Percentiles rank a stretch among this genome's conserved stretches.
phyloP scores from a whole-genome alignment of 2,329 filamentous ascomycete species.

The Magnaporthiopsis rhizophila region DNA sequence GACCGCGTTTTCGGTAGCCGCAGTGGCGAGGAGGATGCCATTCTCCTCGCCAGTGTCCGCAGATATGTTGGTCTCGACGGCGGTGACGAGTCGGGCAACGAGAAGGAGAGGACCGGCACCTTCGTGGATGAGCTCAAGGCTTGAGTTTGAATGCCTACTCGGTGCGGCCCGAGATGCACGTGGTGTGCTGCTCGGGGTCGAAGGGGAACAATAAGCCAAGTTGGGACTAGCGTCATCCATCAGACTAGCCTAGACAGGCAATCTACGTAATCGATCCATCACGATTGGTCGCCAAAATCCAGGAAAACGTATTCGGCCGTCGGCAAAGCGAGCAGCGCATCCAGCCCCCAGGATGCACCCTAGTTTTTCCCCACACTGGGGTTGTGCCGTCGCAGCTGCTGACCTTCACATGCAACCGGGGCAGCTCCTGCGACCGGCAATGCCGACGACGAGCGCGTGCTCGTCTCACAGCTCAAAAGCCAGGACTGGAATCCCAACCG shows the following conservation, averaged over 20 bases:
- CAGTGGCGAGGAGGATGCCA: conserved; percentile 21
- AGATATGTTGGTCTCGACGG: conserved; percentile 14
- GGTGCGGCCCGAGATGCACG: neutral
- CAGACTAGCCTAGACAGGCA: neutral
- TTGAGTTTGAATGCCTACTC: neutral
- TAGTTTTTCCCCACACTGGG: neutral
- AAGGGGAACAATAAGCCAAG: neutral
- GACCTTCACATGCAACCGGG: neutral
- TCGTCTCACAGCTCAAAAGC: neutral
- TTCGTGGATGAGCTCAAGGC: neutral
- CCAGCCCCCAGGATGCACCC: neutral
- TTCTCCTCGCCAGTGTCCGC: conserved; percentile 16
- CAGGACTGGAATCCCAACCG: neutral
- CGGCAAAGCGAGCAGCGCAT: too few relatives aligned
- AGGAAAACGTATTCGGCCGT: neutral
- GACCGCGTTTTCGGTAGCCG: conserved; percentile 40
- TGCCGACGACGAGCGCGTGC: conserved; percentile 1
- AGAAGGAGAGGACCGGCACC: neutral
- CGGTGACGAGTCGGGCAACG: neutral
- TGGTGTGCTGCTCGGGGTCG: neutral
- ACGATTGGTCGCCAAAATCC: too few relatives aligned
- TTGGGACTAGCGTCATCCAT: neutral
- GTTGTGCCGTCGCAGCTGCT: neutral
- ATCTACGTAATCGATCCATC: neutral
- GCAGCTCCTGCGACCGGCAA: neutral